Conservation (phyloP, 768 basidiomycete genomes). For the Suillus ampliporus region DNA sequence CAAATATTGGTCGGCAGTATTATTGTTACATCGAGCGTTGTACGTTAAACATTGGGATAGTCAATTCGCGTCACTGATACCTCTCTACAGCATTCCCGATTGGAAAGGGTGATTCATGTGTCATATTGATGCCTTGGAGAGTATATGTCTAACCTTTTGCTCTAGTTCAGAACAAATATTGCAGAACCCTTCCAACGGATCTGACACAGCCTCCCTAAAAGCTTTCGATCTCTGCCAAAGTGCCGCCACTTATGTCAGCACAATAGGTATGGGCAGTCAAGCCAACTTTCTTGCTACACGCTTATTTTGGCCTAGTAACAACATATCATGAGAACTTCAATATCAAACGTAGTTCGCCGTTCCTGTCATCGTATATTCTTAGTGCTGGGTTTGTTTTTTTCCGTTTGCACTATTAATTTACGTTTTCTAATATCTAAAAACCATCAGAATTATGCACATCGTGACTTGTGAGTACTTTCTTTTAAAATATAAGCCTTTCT, state of each 20-base stretch:
- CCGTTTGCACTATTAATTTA: not conserved
- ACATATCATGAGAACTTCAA: conserved; percentile 65
- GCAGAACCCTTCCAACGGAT: conserved; percentile 44
- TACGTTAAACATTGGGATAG: conserved; percentile 45
- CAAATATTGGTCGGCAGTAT: conserved; percentile 76
- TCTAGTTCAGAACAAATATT: conserved; percentile 49
- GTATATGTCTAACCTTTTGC: conserved; percentile 13
- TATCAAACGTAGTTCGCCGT: conserved; percentile 64
- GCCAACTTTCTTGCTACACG: not conserved
- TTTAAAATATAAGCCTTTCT: conserved; percentile 9
- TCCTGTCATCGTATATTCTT: conserved; percentile 72
- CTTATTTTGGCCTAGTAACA: conserved; percentile 45
- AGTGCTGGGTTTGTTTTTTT: conserved; percentile 66
- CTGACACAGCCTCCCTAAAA: conserved; percentile 57
- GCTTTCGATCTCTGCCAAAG: conserved; percentile 78
- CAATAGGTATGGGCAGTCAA: conserved; percentile 53
- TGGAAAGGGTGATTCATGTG: conserved; percentile 60
- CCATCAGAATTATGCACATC: conserved; percentile 76
- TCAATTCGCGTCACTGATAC: conserved; percentile 17
- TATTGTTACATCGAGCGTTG: conserved; percentile 81
- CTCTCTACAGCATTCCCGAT: conserved; percentile 64
- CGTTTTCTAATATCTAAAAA: conserved; percentile 8
- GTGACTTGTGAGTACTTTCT: conserved; percentile 59
- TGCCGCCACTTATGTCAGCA: conserved; percentile 73
- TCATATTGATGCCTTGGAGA: not conserved